Evolutionary conservation across 257 asterid genomes (phyloP).

Genomic region (Voacanga thouarsii): DNA sequence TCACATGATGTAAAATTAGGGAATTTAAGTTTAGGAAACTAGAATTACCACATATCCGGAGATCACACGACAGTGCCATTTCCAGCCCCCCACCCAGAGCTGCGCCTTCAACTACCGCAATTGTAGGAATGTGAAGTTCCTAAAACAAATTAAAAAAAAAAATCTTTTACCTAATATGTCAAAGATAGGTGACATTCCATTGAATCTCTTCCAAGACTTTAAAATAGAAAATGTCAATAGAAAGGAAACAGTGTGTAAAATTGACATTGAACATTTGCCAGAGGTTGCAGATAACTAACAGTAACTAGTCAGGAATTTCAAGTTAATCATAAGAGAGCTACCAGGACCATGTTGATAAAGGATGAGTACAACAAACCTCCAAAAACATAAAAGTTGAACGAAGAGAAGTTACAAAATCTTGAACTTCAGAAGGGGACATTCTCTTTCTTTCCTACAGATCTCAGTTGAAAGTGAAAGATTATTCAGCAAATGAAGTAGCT

Average conservation of each 20-base stretch:
- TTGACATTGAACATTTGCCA: background rate
- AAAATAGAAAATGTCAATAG: background rate
- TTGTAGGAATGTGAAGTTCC: constrained; percentile 76
- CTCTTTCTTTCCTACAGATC: constrained; percentile 68
- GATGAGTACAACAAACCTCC: constrained; percentile 53
- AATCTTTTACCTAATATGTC: constrained; percentile 12
- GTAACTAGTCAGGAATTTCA: background rate
- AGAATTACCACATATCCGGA: constrained; percentile 74
- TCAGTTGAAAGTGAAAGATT: constrained; percentile 8
- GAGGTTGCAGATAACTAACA: background rate
- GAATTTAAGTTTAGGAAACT: constrained; percentile 5
- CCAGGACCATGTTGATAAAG: constrained; percentile 3
- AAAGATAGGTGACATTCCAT: background rate
- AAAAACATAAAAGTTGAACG: constrained; percentile 69
- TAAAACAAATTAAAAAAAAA: constrained; percentile 23
- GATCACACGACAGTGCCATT: constrained; percentile 96
- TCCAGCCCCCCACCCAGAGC: constrained; percentile 97
- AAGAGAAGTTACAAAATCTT: constrained; percentile 57
- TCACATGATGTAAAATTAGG: background rate
- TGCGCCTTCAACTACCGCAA: constrained; percentile 89
- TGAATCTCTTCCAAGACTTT: background rate
- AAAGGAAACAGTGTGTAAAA: background rate
- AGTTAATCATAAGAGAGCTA: background rate
- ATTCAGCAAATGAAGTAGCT: constrained; percentile 13
- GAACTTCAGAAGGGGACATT: constrained; percentile 67